Base-by-base conservation (phyloP, 2,329 filamentous ascomycete genomes). In the Phialophora macrospora region DNA sequence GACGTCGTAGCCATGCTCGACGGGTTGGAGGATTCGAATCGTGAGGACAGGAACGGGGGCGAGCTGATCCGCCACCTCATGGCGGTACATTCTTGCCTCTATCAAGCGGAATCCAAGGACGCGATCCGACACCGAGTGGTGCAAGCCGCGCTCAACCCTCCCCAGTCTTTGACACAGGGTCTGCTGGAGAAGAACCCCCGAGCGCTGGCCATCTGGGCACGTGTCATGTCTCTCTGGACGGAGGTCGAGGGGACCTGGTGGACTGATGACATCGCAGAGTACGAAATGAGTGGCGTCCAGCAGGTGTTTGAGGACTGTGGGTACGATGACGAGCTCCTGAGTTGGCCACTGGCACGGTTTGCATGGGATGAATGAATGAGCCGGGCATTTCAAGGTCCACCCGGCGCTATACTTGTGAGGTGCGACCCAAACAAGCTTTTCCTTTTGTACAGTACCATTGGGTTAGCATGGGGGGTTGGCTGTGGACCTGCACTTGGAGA, bases 51-150 rank as follows among this genome's bases (percentile, higher is more conserved):
- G 24, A 55, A 55, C 52, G 52, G 11, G 2, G 24, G 11, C 4
- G 52, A 55, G 52, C 28, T 28, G 24, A 55, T 55, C 9, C 52
- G 52, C 3, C 52, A 55, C n/a, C 52, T 55, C 28, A 55, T 55
- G 52, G 52, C 28, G 52, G 52, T 55, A 3, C 52, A 55, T 32
- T 55, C 52, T n/a, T 55, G 52, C 28, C 52, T 55, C 17, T 55
- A 28, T 32, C 52, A 55, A 55, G 24, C 52, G 1, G 52, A 32
- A 4, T 55, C 52, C 26, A 55, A 55, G 28, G 52, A 55, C 4
- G 28, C 52, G 11, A 55, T 55, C 52, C 52, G 52, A 2, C 52
- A 55, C 52, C 52, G 52, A 8, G 22, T 55, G 22, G 22, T 55
- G 17, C 52, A 55, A 32, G 24, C 28, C 7, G 52, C 52, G 11